phyloP scores from a whole-genome alignment of 2,329 filamentous ascomycete genomes.

The Penicillium frequentans region DNA sequence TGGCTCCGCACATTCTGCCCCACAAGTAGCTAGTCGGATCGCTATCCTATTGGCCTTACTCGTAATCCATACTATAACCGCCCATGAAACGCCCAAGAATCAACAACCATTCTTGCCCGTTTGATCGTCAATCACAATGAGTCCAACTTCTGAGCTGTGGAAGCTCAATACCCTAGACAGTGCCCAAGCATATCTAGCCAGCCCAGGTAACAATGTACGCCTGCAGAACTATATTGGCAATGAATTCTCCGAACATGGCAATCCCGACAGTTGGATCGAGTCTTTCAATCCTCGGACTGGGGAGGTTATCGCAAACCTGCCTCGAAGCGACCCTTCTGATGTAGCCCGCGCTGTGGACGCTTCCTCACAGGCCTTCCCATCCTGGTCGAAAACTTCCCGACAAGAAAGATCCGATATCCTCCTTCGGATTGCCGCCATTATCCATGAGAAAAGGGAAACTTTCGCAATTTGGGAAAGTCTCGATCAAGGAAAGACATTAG shows the following conservation, averaged over 20 bases:
- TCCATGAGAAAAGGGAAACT: conserved; percentile 10
- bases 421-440: conserved; percentile 10
- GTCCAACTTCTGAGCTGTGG: neutral
- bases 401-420: conserved; percentile 12
- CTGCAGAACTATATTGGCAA: neutral
- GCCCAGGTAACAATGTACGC: neutral
- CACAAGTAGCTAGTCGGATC: neutral
- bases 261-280: neutral
- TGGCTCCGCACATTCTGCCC: neutral
- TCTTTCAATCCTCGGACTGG: neutral
- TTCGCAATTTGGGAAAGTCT: conserved; percentile 20
- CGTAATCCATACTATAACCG: neutral
- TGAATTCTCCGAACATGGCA: neutral
- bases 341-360: conserved; percentile 14
- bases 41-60: neutral
- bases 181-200: neutral
- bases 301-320: neutral
- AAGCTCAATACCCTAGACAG: neutral
- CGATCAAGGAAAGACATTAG: conserved; percentile 17
- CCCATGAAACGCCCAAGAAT: neutral
- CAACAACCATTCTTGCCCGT: neutral
- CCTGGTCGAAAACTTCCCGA: conserved; percentile 15
- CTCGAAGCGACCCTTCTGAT: conserved; percentile 3
- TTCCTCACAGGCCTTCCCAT: conserved; percentile 12
- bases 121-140: neutral